Evolutionary conservation across 768 basidiomycete species (phyloP), one percentile per base, ranked within the genome.

Genomic region (Psilocybe subaeruginosa): DNA sequence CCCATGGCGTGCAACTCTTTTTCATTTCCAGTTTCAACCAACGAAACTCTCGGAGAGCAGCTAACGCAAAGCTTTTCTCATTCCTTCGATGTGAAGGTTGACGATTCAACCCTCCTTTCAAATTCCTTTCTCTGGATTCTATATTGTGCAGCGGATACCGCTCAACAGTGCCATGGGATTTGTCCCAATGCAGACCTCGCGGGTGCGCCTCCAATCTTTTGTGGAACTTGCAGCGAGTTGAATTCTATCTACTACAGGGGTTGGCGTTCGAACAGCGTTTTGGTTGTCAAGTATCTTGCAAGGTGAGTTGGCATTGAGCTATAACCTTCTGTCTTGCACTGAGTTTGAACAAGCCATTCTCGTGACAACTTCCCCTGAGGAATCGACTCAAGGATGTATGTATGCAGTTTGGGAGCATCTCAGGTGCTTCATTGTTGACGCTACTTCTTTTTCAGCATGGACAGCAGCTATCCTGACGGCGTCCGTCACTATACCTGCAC

Each of bases 131-230:
- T 63, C 19, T 54, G 53, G 8, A 56, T 16, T n/a, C 27, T 66
- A 2, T 61, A 61, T 46, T 66, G 62, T 39, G 56, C 65, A 30
- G 48, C 60, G 41, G 65, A 64, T 54, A 46, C 61, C 39, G 59
- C 65, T 19, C 52, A 47, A 17, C 46, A 43, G 8, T 66, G 65
- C 30, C 56, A 39, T 30, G 65, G 65, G 6, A 66, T 66, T 49
- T 66, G 62, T 49, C 62, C 65, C 29, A 66, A 66, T 41, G 65
- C 65, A 37, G 65, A 66, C 50, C 59, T 66, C 7, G 65, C 59
- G 33, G 65, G 65, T 63, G n/a, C 17, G 57, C 47, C 33, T 43
- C 19, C 47, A 9, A 39, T 30, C 14, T 45, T 4, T 27, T 33
- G 17, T 8, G 16, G 9, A 30, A 23, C 23, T 23, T 23, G 43